Evolutionary conservation across 768 basidiomycete species (phyloP), one percentile per base, ranked within the genome.

Genomic region (Collybia sordida): DNA sequence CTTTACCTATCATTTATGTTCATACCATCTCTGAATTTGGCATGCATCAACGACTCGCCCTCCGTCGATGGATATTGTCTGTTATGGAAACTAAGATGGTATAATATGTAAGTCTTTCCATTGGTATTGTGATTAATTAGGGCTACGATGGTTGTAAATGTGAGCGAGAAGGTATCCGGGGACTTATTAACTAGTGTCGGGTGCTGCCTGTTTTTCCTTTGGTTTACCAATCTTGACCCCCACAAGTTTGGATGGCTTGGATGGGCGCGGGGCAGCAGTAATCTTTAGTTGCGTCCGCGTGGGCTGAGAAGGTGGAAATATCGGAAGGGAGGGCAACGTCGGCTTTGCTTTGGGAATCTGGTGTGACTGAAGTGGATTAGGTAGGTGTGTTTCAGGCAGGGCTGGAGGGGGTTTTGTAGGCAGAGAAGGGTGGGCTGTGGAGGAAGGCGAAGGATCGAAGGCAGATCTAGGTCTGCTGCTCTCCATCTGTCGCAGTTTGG

Each of bases 401-500:
- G 64, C 51, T 7, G 70, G 64, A 4, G 70, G 64, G 1, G 77
- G 76, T 56, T 77, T 78, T 19, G 69, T 41, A 2, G 81, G 77
- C 4, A 79, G 66, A 7, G 74, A 75, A 0, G 72, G 62, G 45
- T 74, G 70, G 44, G 53, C 39, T 1, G 45, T 27, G 3, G 54
- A 53, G 15, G 54, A 56, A 8, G 62, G 47, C 39, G 54, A 23
- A 17, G 50, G 25, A 6, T 31, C 31, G 9, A 31, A 31, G 48
- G 39, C 21, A 12, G 53, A 57, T 24, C 59, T 64, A 11, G 67
- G 69, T 42, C 67, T 66, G 22, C 66, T 65, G 42, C 66, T 63
- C 58, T 84, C 82, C 80, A 97, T 83, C 54, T 91, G 82, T 15
- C 84, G 80, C 19, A 99, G 74, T 67, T 99, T 99, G 2, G 96